Percentiles rank a stretch among this genome's conserved stretches.
Conservation (phyloP, 139 green algal species). For the Nannochloris sp. region DNA sequence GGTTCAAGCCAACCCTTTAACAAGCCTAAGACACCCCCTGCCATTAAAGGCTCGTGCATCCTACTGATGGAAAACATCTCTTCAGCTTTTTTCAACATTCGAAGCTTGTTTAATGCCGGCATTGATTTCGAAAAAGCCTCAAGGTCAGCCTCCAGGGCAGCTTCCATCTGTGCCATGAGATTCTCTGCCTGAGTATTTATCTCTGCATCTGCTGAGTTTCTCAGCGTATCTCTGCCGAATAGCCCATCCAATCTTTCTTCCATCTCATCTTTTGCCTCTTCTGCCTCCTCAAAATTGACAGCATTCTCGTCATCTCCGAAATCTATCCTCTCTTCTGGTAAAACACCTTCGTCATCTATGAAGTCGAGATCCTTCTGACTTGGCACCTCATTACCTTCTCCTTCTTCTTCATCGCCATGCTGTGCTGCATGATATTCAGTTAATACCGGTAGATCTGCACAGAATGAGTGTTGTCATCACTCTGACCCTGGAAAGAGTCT, state of each 20-base stretch:
- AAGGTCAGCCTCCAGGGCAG: slow-evolving; percentile 44
- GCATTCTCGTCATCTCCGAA: slow-evolving; percentile 24
- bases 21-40: slow-evolving; percentile 42
- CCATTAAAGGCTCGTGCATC: slow-evolving; percentile 50
- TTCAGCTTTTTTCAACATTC: slow-evolving; percentile 40
- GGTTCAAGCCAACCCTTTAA: slow-evolving; percentile 64
- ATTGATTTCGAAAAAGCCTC: slow-evolving; percentile 26
- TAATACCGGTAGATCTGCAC: not conserved
- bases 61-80: slow-evolving; percentile 40
- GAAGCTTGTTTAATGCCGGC: slow-evolving; percentile 55
- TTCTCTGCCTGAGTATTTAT: slow-evolving; percentile 28
- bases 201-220: slow-evolving; percentile 6
- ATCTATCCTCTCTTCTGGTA: slow-evolving; percentile 13
- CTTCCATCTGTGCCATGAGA: slow-evolving; percentile 42
- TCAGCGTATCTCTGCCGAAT: not conserved
- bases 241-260: slow-evolving; percentile 9
- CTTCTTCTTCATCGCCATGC: slow-evolving; percentile 14
- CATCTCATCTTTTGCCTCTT: slow-evolving; percentile 16
- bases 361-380: slow-evolving; percentile 23
- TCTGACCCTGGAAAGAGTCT: not conserved
- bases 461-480: not conserved
- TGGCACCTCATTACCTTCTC: slow-evolving; percentile 23
- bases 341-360: slow-evolving; percentile 24
- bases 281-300: slow-evolving; percentile 3
- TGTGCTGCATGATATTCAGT: not conserved